These are phyloP conservation scores for Luzula sylvatica DNA, from an alignment of 176 grass and related monocot genomes.

Conservation along the genomic window DNA sequence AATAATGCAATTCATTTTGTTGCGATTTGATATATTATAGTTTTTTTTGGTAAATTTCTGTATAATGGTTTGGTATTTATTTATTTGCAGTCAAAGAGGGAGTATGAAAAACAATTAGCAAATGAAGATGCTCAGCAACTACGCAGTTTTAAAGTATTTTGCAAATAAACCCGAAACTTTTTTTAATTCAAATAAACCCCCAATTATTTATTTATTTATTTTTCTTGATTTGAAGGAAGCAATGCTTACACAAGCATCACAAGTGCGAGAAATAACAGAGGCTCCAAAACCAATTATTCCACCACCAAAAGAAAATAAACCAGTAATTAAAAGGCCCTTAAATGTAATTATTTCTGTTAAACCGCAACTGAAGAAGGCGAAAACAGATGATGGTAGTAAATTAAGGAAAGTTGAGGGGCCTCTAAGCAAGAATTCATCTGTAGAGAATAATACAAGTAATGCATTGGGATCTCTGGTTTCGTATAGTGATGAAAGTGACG, in stretches of 20 bases:
- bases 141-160: slow-evolving; percentile 62
- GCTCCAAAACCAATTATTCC: slow-evolving; percentile 26
- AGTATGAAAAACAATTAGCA: slow-evolving; percentile 78
- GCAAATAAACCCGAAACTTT: too few species aligned
- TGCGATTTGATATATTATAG: too few species aligned
- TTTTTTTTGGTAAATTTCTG: neutral
- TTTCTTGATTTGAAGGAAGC: slow-evolving; percentile 51
- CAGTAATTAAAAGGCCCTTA: slow-evolving; percentile 32
- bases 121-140: slow-evolving; percentile 76
- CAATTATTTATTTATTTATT: neutral
- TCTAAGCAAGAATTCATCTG: slow-evolving; percentile 12
- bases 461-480: slow-evolving; percentile 39
- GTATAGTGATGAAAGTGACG: slow-evolving; percentile 54
- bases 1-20: too few species aligned
- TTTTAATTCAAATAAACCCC: too few species aligned
- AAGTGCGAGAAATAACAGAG: slow-evolving; percentile 51
- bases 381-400: slow-evolving; percentile 22
- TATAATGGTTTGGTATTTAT: slow-evolving; percentile 10
- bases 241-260: slow-evolving; percentile 52
- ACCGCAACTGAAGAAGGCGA: slow-evolving; percentile 81
- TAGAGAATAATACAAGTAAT: slow-evolving; percentile 6
- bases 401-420: slow-evolving; percentile 22
- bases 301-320: slow-evolving; percentile 17
- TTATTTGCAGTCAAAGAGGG: slow-evolving; percentile 54
- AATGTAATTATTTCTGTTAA: slow-evolving; percentile 80